These are phyloP conservation scores for Pseudodiploospora longispora DNA, from an alignment of 2,329 filamentous ascomycete genomes.

Conservation along the genomic window DNA sequence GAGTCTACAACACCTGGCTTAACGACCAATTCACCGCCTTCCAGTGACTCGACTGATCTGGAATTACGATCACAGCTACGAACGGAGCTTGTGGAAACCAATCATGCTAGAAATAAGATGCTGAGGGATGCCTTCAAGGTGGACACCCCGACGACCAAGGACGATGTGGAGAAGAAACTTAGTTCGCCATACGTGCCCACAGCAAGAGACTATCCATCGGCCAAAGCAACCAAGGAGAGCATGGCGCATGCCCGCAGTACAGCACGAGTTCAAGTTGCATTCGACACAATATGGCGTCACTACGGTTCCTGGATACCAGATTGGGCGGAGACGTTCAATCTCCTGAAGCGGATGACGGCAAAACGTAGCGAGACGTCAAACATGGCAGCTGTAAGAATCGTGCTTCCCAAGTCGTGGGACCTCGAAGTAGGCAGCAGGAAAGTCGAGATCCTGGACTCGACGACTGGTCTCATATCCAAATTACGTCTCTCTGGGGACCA, in stretches of 20 bases:
- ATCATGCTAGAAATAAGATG: conserved; percentile 17
- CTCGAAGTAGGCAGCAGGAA: conserved; percentile 25
- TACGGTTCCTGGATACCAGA: conserved; percentile 22
- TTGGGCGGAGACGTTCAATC: conserved; percentile 32
- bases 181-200: conserved; percentile 20
- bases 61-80: background rate
- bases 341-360: conserved; percentile 30
- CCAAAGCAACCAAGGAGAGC: conserved; percentile 15
- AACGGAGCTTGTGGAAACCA: conserved; percentile 3
- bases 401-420: conserved; percentile 27
- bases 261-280: conserved; percentile 28
- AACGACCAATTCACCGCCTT: background rate
- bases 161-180: conserved; percentile 13
- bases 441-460: conserved; percentile 26
- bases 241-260: conserved; percentile 13
- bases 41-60: conserved; percentile 6
- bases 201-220: conserved; percentile 20
- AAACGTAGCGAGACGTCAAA: conserved; percentile 20
- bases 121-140: conserved; percentile 22
- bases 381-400: conserved; percentile 28
- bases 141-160: conserved; percentile 11
- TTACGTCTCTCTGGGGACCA: conserved; percentile 26
- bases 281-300: conserved; percentile 25
- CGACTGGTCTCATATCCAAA: conserved; percentile 23
- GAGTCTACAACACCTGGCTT: background rate